Evolutionary conservation across 1,284 basidiomycete genomes (phyloP).

Genomic region (Sporisorium scitamineum): DNA sequence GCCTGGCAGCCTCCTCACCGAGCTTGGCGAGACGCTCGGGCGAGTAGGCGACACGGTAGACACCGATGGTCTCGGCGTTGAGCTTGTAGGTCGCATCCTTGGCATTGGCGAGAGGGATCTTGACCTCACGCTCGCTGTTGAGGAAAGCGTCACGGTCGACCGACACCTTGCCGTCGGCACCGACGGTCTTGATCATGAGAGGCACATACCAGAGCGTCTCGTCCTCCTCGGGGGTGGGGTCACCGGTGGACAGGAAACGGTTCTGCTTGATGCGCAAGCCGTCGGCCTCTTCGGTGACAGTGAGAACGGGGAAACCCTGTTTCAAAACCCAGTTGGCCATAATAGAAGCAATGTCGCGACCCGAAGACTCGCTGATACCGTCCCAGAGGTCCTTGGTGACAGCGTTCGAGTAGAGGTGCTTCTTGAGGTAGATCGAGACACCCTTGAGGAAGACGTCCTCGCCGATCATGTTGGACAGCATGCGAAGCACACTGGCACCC

Average conservation of each 20-base stretch:
- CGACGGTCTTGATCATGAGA: constrained; percentile 79
- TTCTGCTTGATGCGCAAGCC: constrained; percentile 79
- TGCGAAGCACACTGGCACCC: constrained; percentile 80
- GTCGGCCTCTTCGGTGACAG: constrained; percentile 79
- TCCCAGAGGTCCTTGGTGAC: constrained; percentile 90
- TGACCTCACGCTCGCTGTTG: constrained; percentile 76
- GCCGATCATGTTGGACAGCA: constrained; percentile 84
- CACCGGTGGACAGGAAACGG: constrained; percentile 89
- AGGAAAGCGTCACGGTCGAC: constrained; percentile 79
- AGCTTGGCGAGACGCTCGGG: constrained; percentile 83
- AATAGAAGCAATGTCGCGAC: constrained; percentile 80
- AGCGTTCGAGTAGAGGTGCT: constrained; percentile 84
- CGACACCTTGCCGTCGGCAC: constrained; percentile 74
- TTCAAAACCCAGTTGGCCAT: constrained; percentile 95
- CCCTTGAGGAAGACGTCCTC: constrained; percentile 77
- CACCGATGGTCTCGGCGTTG: constrained; percentile 88
- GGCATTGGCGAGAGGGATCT: constrained; percentile 76
- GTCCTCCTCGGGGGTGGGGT: constrained; percentile 79
- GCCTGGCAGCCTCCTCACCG: constrained; percentile 80
- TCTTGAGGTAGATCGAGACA: constrained; percentile 86
- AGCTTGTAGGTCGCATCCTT: constrained; percentile 79
- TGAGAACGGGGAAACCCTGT: constrained; percentile 81
- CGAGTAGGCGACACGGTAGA: constrained; percentile 90
- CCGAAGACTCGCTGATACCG: constrained; percentile 84
- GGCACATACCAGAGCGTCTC: constrained; percentile 91